These are phyloP conservation scores for Tuctoria greenei DNA, from an alignment of 176 grass and related monocot species.

Conservation along the genomic window DNA sequence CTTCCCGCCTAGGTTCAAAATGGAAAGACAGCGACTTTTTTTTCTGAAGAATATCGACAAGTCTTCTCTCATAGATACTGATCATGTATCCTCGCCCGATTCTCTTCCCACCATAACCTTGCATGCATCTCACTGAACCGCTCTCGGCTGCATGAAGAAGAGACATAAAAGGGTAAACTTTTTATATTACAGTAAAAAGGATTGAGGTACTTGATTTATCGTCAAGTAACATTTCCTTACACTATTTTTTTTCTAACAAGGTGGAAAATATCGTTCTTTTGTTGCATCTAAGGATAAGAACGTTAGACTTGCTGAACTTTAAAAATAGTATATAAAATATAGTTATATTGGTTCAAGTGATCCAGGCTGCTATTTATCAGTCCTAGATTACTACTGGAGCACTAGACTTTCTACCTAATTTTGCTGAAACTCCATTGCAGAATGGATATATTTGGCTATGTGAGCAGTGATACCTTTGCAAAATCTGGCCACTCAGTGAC, in stretches of 20 bases:
- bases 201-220: background rate
- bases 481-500: background rate
- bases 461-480: background rate
- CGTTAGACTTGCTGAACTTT: background rate
- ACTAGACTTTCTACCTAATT: background rate
- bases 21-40: too few species aligned
- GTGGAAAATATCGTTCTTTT: background rate
- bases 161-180: conserved; percentile 14
- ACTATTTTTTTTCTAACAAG: conserved; percentile 8
- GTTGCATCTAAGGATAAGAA: conserved; percentile 22
- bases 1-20: background rate
- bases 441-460: background rate
- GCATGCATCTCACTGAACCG: conserved; percentile 85
- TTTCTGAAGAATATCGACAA: conserved; percentile 13
- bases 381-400: background rate
- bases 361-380: background rate
- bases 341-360: background rate
- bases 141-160: conserved; percentile 59
- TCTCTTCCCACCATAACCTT: conserved; percentile 83
- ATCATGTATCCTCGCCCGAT: conserved; percentile 70
- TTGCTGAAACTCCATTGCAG: background rate
- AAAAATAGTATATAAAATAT: background rate
- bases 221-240: background rate
- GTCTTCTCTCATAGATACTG: conserved; percentile 66
- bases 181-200: background rate